Percentiles rank a stretch among this genome's conserved stretches.
Conservation (phyloP, 2,329 filamentous ascomycete species). For the Pseudovirgaria hyperparasitica region DNA sequence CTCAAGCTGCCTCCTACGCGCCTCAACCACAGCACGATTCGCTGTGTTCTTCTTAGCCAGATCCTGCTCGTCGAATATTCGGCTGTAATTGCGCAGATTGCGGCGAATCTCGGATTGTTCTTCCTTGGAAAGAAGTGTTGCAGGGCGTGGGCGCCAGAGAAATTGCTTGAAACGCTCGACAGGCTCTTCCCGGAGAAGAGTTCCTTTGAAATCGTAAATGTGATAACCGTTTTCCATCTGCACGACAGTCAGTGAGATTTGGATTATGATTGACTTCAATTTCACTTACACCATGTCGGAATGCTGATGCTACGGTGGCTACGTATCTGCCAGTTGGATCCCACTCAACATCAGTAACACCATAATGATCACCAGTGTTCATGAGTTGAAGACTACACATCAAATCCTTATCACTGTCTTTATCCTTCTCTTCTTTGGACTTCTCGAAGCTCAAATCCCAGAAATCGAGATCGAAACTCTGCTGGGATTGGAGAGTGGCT, state of each 20-base stretch:
- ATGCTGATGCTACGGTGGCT: slow-evolving; percentile 81
- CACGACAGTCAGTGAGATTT: slow-evolving; percentile 8
- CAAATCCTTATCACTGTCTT: slow-evolving; percentile 87
- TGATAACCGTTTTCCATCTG: slow-evolving; percentile 99
- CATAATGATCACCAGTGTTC: slow-evolving; percentile 90
- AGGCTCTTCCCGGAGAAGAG: slow-evolving; percentile 76
- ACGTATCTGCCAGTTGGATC: slow-evolving; percentile 93
- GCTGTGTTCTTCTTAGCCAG: slow-evolving; percentile 85
- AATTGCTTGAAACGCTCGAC: slow-evolving; percentile 98
- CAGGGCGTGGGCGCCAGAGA: slow-evolving; percentile 81
- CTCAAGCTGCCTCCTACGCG: slow-evolving; percentile 64
- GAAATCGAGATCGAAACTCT: slow-evolving; percentile 93
- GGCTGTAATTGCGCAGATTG: slow-evolving; percentile 94
- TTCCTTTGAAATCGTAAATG: slow-evolving; percentile 91
- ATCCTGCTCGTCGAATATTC: slow-evolving; percentile 90
- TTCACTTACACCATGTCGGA: slow-evolving; percentile 80
- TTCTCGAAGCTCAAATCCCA: slow-evolving; percentile 91
- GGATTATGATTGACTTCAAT: slow-evolving; percentile 1
- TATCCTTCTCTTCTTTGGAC: slow-evolving; percentile 65
- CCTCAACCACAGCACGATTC: slow-evolving; percentile 87
- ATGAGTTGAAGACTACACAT: slow-evolving; percentile 91
- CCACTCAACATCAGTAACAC: slow-evolving; percentile 96
- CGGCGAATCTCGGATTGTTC: slow-evolving; percentile 97
- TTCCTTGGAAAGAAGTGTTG: slow-evolving; percentile 86
- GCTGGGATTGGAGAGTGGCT: slow-evolving; percentile 81